Evolutionary conservation across 192 early-diverging fungal genomes (phyloP).

Genomic region (Polychytrium aggregatum): DNA sequence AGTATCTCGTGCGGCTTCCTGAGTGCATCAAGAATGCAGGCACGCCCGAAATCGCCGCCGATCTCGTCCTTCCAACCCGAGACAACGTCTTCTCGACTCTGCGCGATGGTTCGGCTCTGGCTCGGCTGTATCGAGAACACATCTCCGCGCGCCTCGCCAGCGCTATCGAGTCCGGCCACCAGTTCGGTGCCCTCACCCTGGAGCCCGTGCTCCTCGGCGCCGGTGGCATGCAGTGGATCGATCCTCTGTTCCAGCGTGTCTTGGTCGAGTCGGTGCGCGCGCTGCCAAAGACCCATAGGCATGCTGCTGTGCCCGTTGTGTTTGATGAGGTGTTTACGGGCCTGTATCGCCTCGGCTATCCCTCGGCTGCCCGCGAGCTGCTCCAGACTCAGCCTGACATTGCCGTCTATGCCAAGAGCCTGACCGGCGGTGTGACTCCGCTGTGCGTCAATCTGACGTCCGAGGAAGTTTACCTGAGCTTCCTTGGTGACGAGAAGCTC

Average conservation of each 20-base stretch:
- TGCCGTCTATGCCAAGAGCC: slow-evolving; percentile 59
- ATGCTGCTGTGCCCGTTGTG: slow-evolving; percentile 44
- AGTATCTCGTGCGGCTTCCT: slow-evolving; percentile 13
- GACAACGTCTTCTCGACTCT: slow-evolving; percentile 4
- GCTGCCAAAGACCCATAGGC: no score
- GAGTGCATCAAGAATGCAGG: neutral
- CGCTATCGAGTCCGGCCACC: neutral
- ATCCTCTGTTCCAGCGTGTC: slow-evolving; percentile 62
- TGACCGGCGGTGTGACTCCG: slow-evolving; percentile 68
- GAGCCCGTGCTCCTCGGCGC: slow-evolving; percentile 75
- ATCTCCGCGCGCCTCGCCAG: slow-evolving; percentile 5
- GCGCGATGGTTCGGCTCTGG: slow-evolving; percentile 4
- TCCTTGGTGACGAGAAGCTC: slow-evolving; percentile 47
- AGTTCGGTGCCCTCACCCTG: slow-evolving; percentile 47
- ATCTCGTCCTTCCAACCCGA: no score
- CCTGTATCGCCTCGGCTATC: slow-evolving; percentile 50
- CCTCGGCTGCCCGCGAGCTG: slow-evolving; percentile 38
- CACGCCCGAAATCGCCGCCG: neutral
- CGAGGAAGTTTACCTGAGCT: slow-evolving; percentile 52
- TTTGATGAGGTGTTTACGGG: slow-evolving; percentile 79
- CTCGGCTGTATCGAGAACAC: slow-evolving; percentile 4
- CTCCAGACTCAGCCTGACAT: slow-evolving; percentile 62
- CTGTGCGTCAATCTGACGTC: slow-evolving; percentile 56
- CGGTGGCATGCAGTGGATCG: slow-evolving; percentile 74
- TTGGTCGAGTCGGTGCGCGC: slow-evolving; percentile 30